Conservation (phyloP, 345 rosid species). For the Tarenaya hassleriana region DNA sequence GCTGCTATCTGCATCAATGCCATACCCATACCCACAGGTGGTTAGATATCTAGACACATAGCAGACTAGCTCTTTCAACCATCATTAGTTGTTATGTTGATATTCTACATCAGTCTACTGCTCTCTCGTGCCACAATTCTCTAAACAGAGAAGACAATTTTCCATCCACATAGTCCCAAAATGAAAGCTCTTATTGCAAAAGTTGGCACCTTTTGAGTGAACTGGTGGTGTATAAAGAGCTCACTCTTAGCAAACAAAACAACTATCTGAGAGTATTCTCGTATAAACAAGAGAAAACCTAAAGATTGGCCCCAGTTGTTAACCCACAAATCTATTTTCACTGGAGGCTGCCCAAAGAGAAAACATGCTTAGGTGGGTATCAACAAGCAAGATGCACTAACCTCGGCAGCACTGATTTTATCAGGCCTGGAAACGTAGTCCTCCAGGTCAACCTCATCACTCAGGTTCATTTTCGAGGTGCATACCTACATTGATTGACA, state of each 20-base stretch:
- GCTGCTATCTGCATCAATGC: conserved; percentile 76
- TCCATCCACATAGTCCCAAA: too few relatives aligned
- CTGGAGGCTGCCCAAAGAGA: background rate
- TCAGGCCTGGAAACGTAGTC: conserved; percentile 98
- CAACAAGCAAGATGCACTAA: conserved; percentile 33
- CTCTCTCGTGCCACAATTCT: too few relatives aligned
- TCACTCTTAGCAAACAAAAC: conserved; percentile 1
- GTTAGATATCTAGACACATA: conserved; percentile 4
- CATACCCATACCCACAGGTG: background rate
- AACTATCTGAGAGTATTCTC: conserved; percentile 1
- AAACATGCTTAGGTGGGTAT: background rate
- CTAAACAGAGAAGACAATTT: too few relatives aligned
- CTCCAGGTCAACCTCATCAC: conserved; percentile 98
- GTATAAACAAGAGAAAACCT: conserved; percentile 1
- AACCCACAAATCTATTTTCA: conserved; percentile 3
- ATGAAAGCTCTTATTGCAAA: too few relatives aligned
- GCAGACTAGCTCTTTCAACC: too few relatives aligned
- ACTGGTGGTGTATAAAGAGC: conserved; percentile 5
- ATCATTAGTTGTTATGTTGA: too few relatives aligned
- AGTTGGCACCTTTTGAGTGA: background rate
- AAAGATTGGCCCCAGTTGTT: conserved; percentile 3
- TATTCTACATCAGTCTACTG: too few relatives aligned
- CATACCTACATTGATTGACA: conserved; percentile 63
- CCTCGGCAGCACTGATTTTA: conserved; percentile 99
- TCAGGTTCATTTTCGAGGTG: conserved; percentile 89